Conservation (phyloP, 768 basidiomycete genomes). For the Paxillus involutus region DNA sequence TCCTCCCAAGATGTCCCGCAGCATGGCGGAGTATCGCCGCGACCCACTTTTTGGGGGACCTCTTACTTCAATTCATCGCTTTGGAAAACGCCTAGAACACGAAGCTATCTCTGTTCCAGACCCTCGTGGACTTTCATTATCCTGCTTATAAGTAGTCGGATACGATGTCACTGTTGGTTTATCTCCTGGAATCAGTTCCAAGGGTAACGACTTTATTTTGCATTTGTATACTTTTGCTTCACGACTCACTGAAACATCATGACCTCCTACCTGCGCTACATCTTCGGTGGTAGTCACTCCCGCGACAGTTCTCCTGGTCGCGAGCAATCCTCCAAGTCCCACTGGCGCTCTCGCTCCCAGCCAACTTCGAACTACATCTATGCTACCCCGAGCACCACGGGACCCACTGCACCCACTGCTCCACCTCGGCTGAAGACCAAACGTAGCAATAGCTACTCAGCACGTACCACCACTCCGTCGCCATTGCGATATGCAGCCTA, state of each 20-base stretch:
- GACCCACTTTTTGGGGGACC: constrained; percentile 27
- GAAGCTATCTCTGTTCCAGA: constrained; percentile 10
- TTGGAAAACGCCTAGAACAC: constrained; percentile 24
- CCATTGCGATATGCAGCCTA: constrained; percentile 41
- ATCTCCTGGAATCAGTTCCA: constrained; percentile 12
- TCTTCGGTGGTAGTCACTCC: constrained; percentile 38
- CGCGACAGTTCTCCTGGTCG: constrained; percentile 26
- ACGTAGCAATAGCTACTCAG: constrained; percentile 40
- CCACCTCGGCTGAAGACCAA: constrained; percentile 36
- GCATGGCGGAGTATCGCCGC: constrained; percentile 9
- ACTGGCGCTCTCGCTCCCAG: constrained; percentile 42
- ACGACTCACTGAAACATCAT: constrained; percentile 30
- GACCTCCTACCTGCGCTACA: constrained; percentile 51
- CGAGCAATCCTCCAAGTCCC: constrained; percentile 37
- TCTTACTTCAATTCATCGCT: constrained; percentile 33
- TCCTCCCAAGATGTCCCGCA: constrained; percentile 18
- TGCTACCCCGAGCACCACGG: constrained; percentile 29
- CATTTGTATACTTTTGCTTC: constrained; percentile 3
- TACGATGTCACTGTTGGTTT: not conserved
- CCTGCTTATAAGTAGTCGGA: constrained; percentile 22
- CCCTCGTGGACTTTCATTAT: constrained; percentile 21
- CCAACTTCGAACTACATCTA: constrained; percentile 44
- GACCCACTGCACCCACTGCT: constrained; percentile 39
- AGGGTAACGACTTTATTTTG: constrained; percentile 17
- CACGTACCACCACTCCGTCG: constrained; percentile 38